These are phyloP conservation scores for Dryas octopetala DNA, from an alignment of 306 rosid genomes.

Conservation along the genomic window DNA sequence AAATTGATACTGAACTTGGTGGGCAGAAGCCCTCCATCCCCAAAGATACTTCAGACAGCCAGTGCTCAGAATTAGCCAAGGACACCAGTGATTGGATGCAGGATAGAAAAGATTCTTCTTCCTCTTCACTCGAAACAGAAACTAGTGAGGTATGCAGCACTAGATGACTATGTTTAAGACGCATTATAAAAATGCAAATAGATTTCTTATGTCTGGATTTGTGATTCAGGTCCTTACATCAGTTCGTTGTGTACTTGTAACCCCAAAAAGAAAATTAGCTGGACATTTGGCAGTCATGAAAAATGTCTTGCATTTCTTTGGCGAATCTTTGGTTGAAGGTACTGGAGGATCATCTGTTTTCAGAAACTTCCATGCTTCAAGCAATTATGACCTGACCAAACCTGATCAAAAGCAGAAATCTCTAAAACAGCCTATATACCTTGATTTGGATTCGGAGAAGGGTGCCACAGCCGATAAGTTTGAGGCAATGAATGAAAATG, in stretches of 20 bases:
- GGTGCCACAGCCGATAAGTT: conserved; percentile 39
- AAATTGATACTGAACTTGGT: conserved; percentile 51
- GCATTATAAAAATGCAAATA: conserved; percentile 13
- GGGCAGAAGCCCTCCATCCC: conserved; percentile 47
- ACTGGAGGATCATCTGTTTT: conserved; percentile 91
- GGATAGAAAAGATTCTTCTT: conserved; percentile 60
- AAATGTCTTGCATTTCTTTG: conserved; percentile 84
- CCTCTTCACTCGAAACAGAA: conserved; percentile 65
- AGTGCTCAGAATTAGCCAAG: conserved; percentile 53
- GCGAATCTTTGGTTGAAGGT: conserved; percentile 89
- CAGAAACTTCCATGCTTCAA: conserved; percentile 60
- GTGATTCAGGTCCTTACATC: conserved; percentile 79
- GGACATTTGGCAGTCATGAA: conserved; percentile 94
- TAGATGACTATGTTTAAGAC: conserved; percentile 25
- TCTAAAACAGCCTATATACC: conserved; percentile 52
- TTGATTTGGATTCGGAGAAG: conserved; percentile 64
- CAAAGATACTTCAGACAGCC: conserved; percentile 56
- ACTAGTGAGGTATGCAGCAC: conserved; percentile 66
- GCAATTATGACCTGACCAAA: conserved; percentile 59
- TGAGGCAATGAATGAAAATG: conserved; percentile 58
- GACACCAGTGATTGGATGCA: conserved; percentile 56
- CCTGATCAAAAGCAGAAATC: conserved; percentile 62
- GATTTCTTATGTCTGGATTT: conserved; percentile 29
- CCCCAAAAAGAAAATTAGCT: conserved; percentile 86
- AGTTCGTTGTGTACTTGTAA: conserved; percentile 79